Evolutionary conservation across 805 yeast species (phyloP), one percentile per base, ranked within the genome.

Genomic region (Wickerhamiella vanderwaltii): DNA sequence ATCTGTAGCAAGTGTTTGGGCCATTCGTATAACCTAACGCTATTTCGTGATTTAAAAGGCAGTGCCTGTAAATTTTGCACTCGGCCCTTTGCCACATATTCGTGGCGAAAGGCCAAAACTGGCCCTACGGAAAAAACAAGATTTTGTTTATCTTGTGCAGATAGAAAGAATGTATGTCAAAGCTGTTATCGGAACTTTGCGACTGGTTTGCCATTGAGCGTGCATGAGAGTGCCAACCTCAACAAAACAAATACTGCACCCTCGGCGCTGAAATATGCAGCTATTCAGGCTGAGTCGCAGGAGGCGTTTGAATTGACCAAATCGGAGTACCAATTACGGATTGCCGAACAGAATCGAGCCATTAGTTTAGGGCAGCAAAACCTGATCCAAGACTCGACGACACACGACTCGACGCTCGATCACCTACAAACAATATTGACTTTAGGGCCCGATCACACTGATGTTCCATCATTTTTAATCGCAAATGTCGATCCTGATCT

Each of bases 11-110:
- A 55, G 5, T 86, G 96, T 56, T 62, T 84, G 19, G 95, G 95
- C 0, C 53, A 68, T 0, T 71, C 75, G 41, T 71, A 75, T 16
- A 73, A 77, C 49, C 53, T 79, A n/a, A 73, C 81, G 41, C 74
- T 87, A 80, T 68, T 75, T 1, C 68, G 80, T 48, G 86, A 81
- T 45, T 61, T 62, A 9, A 62, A 70, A 41, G 95, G 95, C 1
- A 79, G 72, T n/a, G 80, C 81, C 55, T 88, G 97, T 57, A 78
- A 79, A 55, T 62, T 81, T 12, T 88, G 97, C 55, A 79, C 93
- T 0, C 62, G 93, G 37, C 86, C 94, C 1, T 88, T 79, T 63
- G 78, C 87, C 0, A 77, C 79, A 1, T 88, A 73, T 56, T 70
- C 79, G 43, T 84, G 95, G 95, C 67, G 69, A 44, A 69, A 72